Evolutionary conservation across 1,284 basidiomycete species (phyloP), one percentile per base, ranked within the genome.

Genomic region (Microbotryum silenes-acaulis): DNA sequence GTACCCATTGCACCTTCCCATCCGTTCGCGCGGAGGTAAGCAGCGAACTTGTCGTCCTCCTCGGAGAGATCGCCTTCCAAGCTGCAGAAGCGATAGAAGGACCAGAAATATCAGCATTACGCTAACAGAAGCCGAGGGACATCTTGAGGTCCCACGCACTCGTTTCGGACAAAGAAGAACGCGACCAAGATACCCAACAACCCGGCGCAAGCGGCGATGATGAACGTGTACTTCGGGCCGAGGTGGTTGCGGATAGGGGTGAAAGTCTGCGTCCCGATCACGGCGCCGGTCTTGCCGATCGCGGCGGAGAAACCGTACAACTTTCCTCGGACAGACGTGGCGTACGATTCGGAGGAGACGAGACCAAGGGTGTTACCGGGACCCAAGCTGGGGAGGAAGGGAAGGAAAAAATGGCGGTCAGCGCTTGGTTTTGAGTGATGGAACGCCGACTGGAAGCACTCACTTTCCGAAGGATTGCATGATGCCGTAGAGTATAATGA

Each of bases 361-460:
- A 86, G 79, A 59, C 85, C 85, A 16, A 85, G 77, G 81, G 86
- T 85, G 67, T 87, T 82, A 20, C 86, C 87, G 0, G 87, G 87
- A 20, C 86, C 85, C 33, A 12, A 25, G 21, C 14, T 21, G 52
- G 20, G 37, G 10, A 20, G 29, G 5, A n/a, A 12, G 20, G 6
- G 51, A 54, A 33, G 10, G 33, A 21, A 27, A 21, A 45, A 21
- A 27, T 25, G 10, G 37, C 16, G 37, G 37, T 42, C 37, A 42
- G 37, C 12, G 12, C 12, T 12, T 1, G 14, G 37, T 16, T 4
- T 18, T 25, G 42, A 51, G 27, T 51, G 29, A 18, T 18, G 16
- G 23, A 50, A 21, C 21, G 54, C 54, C 62, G 62, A 4, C 63
- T 59, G 72, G 85, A 59, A 71, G 12, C 16, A 42, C 37, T 42